phyloP scores from a whole-genome alignment of 2,329 filamentous ascomycete genomes.

The Trichoderma semiorbis region DNA sequence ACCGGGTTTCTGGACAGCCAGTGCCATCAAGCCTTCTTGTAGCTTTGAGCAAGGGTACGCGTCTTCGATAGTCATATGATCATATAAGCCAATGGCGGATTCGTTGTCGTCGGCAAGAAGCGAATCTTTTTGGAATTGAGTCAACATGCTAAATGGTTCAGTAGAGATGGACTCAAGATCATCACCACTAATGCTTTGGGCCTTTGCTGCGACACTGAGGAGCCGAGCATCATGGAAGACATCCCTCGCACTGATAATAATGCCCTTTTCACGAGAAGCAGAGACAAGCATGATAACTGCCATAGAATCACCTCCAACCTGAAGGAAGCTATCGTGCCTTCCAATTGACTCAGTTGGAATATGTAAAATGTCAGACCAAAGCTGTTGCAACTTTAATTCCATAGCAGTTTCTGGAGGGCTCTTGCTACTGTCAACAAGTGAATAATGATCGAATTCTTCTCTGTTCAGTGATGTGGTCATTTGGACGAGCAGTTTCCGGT shows the following conservation, averaged over 20 bases:
- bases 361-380: neutral
- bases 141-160: neutral
- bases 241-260: slow-evolving; percentile 16
- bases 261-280: neutral
- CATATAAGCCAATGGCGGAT: neutral
- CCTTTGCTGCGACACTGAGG: neutral
- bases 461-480: neutral
- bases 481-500: neutral
- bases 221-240: slow-evolving; percentile 21
- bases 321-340: slow-evolving; percentile 21
- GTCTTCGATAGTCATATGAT: neutral
- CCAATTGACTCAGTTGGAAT: slow-evolving; percentile 15
- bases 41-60: slow-evolving; percentile 20
- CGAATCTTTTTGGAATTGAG: neutral
- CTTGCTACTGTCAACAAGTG: neutral
- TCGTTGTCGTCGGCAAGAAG: neutral
- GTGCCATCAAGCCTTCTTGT: slow-evolving; percentile 20
- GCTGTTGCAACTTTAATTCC: neutral
- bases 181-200: neutral
- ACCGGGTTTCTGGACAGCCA: slow-evolving; percentile 11
- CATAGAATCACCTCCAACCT: slow-evolving; percentile 23
- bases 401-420: neutral
- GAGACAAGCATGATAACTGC: neutral
- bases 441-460: neutral
- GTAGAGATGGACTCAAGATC: neutral